These are phyloP conservation scores for Fusarium nelsonii DNA, from an alignment of 2,329 filamentous ascomycete genomes.

Conservation along the genomic window DNA sequence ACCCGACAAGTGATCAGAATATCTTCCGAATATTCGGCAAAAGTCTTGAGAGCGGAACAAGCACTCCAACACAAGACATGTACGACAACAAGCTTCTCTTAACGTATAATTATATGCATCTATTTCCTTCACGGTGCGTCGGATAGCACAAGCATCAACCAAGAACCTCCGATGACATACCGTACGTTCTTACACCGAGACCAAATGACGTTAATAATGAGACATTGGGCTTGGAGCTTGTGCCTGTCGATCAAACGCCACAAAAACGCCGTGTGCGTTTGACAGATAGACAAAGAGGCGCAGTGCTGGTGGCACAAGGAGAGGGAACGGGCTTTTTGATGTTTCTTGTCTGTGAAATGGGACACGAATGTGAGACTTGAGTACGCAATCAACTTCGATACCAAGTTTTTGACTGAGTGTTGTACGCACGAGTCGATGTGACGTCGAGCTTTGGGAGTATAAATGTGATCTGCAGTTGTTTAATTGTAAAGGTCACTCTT, in stretches of 20 bases:
- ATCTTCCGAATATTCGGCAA: background rate
- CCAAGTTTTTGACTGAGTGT: background rate
- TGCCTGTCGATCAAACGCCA: conserved; percentile 25
- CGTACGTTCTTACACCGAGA: conserved; percentile 2
- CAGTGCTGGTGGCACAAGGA: conserved; percentile 3
- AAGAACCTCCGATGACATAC: background rate
- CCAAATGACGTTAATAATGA: conserved; percentile 25
- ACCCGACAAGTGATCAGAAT: background rate
- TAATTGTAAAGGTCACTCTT: background rate
- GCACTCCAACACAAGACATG: background rate
- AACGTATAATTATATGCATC: background rate
- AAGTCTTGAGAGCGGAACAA: background rate
- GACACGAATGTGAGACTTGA: conserved; percentile 33
- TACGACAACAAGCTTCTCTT: background rate
- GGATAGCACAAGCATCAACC: background rate
- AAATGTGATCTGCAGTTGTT: too few relatives aligned
- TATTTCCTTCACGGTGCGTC: background rate
- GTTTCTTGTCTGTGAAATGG: conserved; percentile 23
- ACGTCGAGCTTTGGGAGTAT: background rate
- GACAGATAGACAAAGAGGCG: conserved; percentile 20
- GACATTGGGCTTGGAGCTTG: conserved; percentile 17
- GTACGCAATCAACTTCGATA: conserved; percentile 28
- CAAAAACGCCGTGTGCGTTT: conserved; percentile 24
- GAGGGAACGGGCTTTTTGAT: conserved; percentile 3
- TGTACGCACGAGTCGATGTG: background rate